Conservation (phyloP, 2,329 filamentous ascomycete species). For the Neofusicoccum sp. region DNA sequence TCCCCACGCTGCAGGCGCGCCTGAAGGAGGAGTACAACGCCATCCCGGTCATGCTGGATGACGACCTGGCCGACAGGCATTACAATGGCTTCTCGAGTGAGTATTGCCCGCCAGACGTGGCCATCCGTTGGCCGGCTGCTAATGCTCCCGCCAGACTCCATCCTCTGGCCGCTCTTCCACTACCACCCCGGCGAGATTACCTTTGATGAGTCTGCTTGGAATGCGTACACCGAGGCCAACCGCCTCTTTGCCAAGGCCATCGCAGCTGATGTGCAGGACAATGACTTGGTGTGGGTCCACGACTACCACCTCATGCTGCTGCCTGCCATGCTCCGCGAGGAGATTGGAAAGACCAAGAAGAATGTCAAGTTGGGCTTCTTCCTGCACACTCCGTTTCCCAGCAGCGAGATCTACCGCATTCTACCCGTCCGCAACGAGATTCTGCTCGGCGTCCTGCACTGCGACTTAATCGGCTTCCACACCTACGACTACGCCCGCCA, state of each 20-base stretch:
- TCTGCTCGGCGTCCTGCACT: constrained; percentile 83
- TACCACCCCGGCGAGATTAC: constrained; percentile 98
- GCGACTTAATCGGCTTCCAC: constrained; percentile 96
- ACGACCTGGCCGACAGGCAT: constrained; percentile 90
- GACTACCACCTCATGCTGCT: constrained; percentile 98
- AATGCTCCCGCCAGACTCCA: constrained; percentile 68
- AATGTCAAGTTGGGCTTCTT: constrained; percentile 99
- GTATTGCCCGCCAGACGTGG: constrained; percentile 33
- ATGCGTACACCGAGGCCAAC: constrained; percentile 91
- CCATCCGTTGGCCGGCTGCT: not conserved
- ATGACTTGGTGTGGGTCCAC: constrained; percentile 96
- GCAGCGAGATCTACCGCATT: constrained; percentile 95
- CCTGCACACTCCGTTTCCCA: constrained; percentile 95
- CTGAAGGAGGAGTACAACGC: constrained; percentile 87
- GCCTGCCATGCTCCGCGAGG: constrained; percentile 90
- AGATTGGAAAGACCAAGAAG: constrained; percentile 77
- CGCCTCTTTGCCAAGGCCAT: constrained; percentile 87
- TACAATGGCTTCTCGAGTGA: constrained; percentile 98
- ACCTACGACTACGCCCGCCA: constrained; percentile 99
- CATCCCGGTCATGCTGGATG: constrained; percentile 88
- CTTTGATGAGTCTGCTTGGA: constrained; percentile 94
- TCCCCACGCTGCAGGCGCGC: constrained; percentile 71
- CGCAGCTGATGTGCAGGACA: constrained; percentile 84
- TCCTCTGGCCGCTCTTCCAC: constrained; percentile 98
- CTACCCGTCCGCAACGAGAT: constrained; percentile 89